These are phyloP conservation scores for Arthrocladium fulminans DNA, from an alignment of 2,329 filamentous ascomycete species.

Conservation along the genomic window DNA sequence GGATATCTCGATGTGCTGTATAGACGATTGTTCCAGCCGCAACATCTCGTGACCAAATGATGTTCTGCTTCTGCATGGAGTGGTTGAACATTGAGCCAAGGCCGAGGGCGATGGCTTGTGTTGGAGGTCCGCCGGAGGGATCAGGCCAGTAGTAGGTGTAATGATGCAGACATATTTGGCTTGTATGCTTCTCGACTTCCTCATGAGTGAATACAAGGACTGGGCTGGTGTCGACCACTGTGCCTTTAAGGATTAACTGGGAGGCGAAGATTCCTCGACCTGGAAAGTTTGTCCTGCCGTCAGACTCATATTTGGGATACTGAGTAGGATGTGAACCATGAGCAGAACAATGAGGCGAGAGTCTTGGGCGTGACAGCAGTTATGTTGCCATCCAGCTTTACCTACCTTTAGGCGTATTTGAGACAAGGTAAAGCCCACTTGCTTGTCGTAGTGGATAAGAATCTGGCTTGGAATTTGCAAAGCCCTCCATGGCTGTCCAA, in stretches of 20 bases:
- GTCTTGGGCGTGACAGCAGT: no score
- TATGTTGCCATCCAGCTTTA: no score
- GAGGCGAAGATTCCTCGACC: constrained; percentile 25
- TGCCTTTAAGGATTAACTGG: constrained; percentile 17
- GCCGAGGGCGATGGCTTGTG: constrained; percentile 46
- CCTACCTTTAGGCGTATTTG: constrained; percentile 23
- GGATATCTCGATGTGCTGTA: constrained; percentile 38
- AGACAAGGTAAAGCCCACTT: constrained; percentile 18
- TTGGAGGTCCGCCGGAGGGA: constrained; percentile 22
- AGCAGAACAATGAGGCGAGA: no score
- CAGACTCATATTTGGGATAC: no score
- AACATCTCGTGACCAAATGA: constrained; percentile 43
- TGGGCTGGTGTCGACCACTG: constrained; percentile 24
- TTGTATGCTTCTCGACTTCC: constrained; percentile 39
- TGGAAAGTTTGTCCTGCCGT: constrained; percentile 11
- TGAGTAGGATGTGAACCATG: no score
- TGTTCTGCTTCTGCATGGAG: constrained; percentile 40
- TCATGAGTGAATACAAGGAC: constrained; percentile 35
- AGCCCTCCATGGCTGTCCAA: background rate
- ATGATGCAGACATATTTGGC: constrained; percentile 41
- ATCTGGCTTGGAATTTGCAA: background rate
- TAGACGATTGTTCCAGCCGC: constrained; percentile 38
- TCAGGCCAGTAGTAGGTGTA: constrained; percentile 42
- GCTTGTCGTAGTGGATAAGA: constrained; percentile 13
- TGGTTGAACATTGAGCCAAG: constrained; percentile 50